Evolutionary conservation across 2,329 filamentous ascomycete species (phyloP), one percentile per base, ranked within the genome.

Genomic region (Diaporthe capsici): DNA sequence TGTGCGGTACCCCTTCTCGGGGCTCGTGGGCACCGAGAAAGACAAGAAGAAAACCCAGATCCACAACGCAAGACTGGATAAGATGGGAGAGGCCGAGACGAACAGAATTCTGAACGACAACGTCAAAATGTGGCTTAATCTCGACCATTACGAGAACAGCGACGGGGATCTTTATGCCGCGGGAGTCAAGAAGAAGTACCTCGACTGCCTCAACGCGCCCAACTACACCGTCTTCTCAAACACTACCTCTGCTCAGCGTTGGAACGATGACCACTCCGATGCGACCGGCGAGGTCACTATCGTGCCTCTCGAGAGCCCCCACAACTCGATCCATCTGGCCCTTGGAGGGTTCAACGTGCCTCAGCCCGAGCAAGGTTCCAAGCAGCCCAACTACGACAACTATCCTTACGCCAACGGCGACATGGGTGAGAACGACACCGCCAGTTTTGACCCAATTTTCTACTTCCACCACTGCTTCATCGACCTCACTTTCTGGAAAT

Each of bases 211-310:
- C 9, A 25, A 13, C 49, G n/a, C 49, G n/a, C 49, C 49, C 9
- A 53, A 53, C 22, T 53, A 53, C 49, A 53, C 22, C 49, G 49
- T 53, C 49, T 53, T 53, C 49, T 53, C 49, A 25, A 53, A 53
- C 49, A 53, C n/a, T 12, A 53, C 49, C n/a, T 53, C 49, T 53
- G 49, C 49, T 28, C 49, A 53, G 49, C 49, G 49, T 25, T 53
- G 49, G 49, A 53, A 53, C 49, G 49, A 53, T 5, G 49, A 53
- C 49, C 49, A 25, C n/a, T 25, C 49, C 8, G 49, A 53, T 25
- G 3, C 3, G 22, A 25, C 49, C n/a, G n/a, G n/a, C 10, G 10
- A 25, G 10, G 22, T 53, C 49, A 25, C 49, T 13, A 12, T 15
- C 22, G 10, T 53, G 22, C 12, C 49, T 10, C 49, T 53, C 49